Conservation (phyloP, 2,329 filamentous ascomycete genomes). For the Leptosphaerulina australis region DNA sequence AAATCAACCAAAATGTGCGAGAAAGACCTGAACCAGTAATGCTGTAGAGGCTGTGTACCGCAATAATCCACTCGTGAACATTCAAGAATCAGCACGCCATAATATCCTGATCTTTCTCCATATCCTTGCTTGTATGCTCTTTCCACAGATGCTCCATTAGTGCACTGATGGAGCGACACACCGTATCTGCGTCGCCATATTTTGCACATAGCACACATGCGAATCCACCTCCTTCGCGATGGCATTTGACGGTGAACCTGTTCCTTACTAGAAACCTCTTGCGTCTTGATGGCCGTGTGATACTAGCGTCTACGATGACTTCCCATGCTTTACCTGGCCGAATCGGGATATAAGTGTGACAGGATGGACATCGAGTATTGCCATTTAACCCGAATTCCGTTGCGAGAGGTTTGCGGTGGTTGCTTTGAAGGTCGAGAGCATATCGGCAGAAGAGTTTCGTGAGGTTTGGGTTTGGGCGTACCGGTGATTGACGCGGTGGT, state of each 20-base stretch:
- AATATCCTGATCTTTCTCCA: slow-evolving; percentile 38
- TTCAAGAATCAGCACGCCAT: slow-evolving; percentile 19
- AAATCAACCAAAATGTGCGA: too few relatives aligned
- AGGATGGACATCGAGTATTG: slow-evolving; percentile 38
- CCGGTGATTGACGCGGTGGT: background rate
- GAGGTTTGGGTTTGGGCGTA: slow-evolving; percentile 6
- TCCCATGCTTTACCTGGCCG: slow-evolving; percentile 41
- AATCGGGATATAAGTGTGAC: slow-evolving; percentile 28
- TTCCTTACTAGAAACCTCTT: slow-evolving; percentile 35
- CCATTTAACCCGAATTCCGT: slow-evolving; percentile 33
- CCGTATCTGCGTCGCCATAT: slow-evolving; percentile 35
- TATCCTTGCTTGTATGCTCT: slow-evolving; percentile 37
- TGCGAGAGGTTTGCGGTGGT: slow-evolving; percentile 28
- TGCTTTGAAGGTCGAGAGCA: slow-evolving; percentile 38
- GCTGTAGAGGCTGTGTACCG: too few relatives aligned
- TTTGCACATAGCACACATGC: slow-evolving; percentile 40
- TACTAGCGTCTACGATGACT: slow-evolving; percentile 25
- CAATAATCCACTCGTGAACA: too few relatives aligned
- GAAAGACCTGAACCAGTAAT: too few relatives aligned
- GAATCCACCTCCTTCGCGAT: slow-evolving; percentile 37
- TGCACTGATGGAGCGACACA: slow-evolving; percentile 30
- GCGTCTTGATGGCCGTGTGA: slow-evolving; percentile 8
- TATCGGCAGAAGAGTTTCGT: slow-evolving; percentile 40
- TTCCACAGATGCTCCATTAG: slow-evolving; percentile 45
- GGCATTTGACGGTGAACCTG: slow-evolving; percentile 43